Evolutionary conservation across 2,329 filamentous ascomycete genomes (phyloP).

Genomic region (Geoglossum cookeanum): DNA sequence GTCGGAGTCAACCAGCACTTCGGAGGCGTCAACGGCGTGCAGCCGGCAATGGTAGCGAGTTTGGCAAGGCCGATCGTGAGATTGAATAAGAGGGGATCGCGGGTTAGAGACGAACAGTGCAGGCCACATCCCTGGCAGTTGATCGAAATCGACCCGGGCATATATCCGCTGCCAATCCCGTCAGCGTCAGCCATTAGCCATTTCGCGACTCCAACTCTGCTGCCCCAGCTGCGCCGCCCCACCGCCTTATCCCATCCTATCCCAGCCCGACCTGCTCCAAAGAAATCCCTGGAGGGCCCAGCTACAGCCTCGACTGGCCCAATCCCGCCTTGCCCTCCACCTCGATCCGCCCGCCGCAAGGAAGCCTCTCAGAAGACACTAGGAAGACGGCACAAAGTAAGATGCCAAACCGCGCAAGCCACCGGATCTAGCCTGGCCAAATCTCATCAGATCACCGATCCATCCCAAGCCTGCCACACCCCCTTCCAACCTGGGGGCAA

Average conservation of each 20-base stretch:
- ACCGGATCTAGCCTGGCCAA: slow-evolving; percentile 1
- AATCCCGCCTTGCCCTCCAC: neutral
- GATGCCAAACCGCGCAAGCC: neutral
- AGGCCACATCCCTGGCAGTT: neutral
- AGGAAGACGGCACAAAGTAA: slow-evolving; percentile 1
- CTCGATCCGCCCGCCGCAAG: slow-evolving; percentile 1
- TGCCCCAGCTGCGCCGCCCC: neutral
- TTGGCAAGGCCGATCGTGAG: slow-evolving; percentile 3
- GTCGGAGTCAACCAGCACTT: neutral
- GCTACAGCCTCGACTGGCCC: neutral
- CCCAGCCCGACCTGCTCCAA: neutral
- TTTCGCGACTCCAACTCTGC: neutral
- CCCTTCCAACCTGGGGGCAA: neutral
- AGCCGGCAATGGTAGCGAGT: slow-evolving; percentile 2
- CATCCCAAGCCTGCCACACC: neutral
- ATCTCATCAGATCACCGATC: slow-evolving; percentile 2
- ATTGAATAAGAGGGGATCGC: slow-evolving; percentile 3
- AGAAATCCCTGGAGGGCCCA: neutral
- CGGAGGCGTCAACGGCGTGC: slow-evolving; percentile 1
- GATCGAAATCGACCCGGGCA: slow-evolving; percentile 1
- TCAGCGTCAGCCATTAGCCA: neutral
- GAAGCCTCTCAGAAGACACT: slow-evolving; percentile 1
- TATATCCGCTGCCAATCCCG: slow-evolving; percentile 2
- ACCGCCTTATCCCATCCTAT: neutral
- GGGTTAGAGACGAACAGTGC: neutral